Base-by-base conservation (phyloP, 2,329 filamentous ascomycete species). In the Akanthomyces muscarius region DNA sequence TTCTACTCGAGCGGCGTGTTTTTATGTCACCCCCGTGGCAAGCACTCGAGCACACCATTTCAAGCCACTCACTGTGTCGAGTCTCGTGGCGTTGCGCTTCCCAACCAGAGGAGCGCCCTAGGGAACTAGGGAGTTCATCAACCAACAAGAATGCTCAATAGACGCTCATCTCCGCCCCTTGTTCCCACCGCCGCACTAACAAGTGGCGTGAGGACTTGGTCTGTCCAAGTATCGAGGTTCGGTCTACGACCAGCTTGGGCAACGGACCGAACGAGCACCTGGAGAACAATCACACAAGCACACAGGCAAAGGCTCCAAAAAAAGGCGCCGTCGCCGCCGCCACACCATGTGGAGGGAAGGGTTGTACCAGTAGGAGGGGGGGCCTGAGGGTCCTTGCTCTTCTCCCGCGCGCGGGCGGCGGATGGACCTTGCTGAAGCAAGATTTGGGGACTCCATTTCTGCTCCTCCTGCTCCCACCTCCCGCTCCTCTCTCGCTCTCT, bases 81-180 rank as follows among this genome's bases (percentile, higher is more conserved):
- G 59, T 54, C 41, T 41, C 16, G 50, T 61, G 50, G 59, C 50
- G 41, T 16, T 33, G 58, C 58, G 58, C 58, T 61, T 54, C 38
- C 25, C 10, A n/a, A 48, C 50, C 50, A 48, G 41, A 48, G 28
- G 25, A 61, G 14, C 21, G 8, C 11, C 21, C 21, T 21, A 16
- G 28, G 56, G 11, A 18, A 10, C 47, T 8, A 45, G 33, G 33
- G 8, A 18, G 28, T 44, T n/a, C n/a, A 3, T 42, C 58, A 47
- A 38, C 58, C 58, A 61, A 61, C 58, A 47, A 47, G 38, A 61
- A 21, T 36, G 38, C 58, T 16, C 11, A 23, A 48, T 61, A 61
- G 59, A 61, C 59, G 59, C 50, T 25, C 59, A 54, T 45, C 50
- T 61, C 41, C 50, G 42, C 50, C 21, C 28, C 47, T 47, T 21